Evolutionary conservation across 2,329 filamentous ascomycete species (phyloP), one percentile per base, ranked within the genome.

Genomic region (Fusarium lateritium): DNA sequence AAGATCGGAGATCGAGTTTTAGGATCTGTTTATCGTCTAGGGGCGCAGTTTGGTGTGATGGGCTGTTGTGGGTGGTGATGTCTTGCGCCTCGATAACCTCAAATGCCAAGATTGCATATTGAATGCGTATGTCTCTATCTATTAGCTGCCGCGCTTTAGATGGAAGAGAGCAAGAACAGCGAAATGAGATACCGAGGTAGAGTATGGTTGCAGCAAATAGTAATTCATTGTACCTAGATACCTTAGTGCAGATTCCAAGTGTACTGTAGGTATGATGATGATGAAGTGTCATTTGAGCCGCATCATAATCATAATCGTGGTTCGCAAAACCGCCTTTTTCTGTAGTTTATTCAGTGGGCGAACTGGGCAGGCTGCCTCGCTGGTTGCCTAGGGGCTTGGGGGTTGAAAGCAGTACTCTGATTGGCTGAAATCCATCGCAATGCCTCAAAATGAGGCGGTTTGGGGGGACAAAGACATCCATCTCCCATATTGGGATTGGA

Each of bases 361-460:
- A 51, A 67, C 64, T 22, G 7, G 24, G 24, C 43, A 39, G 52
- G 66, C 43, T 70, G 67, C 67, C 67, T 70, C 45, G 59, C 46
- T 47, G 59, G 64, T 39, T 68, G 64, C 64, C 59, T 68, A 63
- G 49, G 17, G 50, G 38, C 40, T 62, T 56, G 50, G 57, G 65
- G 65, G 67, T 70, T 69, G 67, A 69, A 69, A 64, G 19, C n/a
- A 43, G 34, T 19, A 8, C 13, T 14, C 45, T 67, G 49, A 59
- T 69, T 69, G 67, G 67, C 13, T 28, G 9, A 40, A 44, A 46
- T 15, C 4, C 22, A 44, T 55, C 38, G 38, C 67, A 67, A 60
- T 51, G 53, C 62, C 53, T 69, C 53, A 70, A 64, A 68, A 46
- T 64, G 67, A 69, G 67, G 67, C 66, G 67, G 57, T 53, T 47